Conservation (phyloP, 1,284 basidiomycete genomes). For the Puccinia triticina region DNA sequence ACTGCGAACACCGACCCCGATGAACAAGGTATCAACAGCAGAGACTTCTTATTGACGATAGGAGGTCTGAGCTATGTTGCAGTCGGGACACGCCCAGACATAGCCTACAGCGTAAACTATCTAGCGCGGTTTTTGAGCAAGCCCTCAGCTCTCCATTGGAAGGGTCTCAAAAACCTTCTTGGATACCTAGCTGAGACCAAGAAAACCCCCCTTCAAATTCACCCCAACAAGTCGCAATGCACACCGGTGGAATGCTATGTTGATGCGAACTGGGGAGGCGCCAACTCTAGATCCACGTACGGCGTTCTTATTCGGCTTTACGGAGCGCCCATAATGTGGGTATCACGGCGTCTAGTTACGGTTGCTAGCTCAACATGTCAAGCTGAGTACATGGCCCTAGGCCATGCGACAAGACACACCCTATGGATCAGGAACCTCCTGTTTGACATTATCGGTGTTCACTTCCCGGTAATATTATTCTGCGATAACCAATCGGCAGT, state of each 20-base stretch:
- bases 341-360: not conserved
- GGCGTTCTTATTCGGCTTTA: not conserved
- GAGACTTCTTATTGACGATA: not conserved
- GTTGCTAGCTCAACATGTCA: not conserved
- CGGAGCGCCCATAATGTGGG: not conserved
- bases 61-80: constrained; percentile 13
- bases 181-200: not conserved
- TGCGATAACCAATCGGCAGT: not conserved
- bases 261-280: constrained; percentile 3
- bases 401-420: not conserved
- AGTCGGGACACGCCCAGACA: not conserved
- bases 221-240: not conserved
- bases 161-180: not conserved
- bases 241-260: not conserved
- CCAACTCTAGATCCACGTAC: not conserved
- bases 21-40: not conserved
- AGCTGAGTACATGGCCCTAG: not conserved
- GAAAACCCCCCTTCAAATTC: not conserved
- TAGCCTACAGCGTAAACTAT: not conserved
- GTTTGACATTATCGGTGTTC: not conserved
- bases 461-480: not conserved
- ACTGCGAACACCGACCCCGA: too few relatives aligned
- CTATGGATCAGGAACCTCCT: not conserved
- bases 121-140: not conserved
- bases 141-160: not conserved